phyloP scores from a whole-genome alignment of 768 basidiomycete species.

The Tulasnella sp. region DNA sequence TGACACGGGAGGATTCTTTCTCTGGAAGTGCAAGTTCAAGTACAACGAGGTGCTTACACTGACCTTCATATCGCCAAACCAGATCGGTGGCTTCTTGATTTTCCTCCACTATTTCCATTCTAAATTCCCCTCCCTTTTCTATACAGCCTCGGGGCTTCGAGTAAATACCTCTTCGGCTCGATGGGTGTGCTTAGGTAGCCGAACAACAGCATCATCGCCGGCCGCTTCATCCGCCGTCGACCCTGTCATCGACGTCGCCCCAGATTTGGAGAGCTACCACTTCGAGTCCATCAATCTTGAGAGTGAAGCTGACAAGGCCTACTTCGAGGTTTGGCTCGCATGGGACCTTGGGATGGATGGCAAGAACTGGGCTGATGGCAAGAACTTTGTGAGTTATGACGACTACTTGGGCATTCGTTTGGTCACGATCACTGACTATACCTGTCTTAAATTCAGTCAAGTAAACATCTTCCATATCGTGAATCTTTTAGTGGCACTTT shows the following conservation, averaged over 20 bases:
- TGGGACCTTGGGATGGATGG: constrained; percentile 91
- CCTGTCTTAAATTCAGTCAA: too few species aligned
- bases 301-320: constrained; percentile 72
- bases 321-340: constrained; percentile 88
- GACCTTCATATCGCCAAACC: constrained; percentile 93
- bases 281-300: constrained; percentile 73
- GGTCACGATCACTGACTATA: too few species aligned
- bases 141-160: constrained; percentile 92
- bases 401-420: too few species aligned
- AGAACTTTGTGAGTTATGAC: constrained; percentile 67
- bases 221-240: constrained; percentile 79
- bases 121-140: constrained; percentile 41
- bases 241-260: constrained; percentile 73
- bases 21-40: constrained; percentile 93
- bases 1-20: constrained; percentile 83
- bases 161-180: constrained; percentile 78
- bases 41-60: constrained; percentile 91
- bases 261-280: constrained; percentile 86
- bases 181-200: constrained; percentile 80
- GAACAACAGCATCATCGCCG: constrained; percentile 77
- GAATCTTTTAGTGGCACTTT: too few species aligned
- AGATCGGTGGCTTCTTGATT: constrained; percentile 86
- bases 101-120: background rate
- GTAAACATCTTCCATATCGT: too few species aligned
- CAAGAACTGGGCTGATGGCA: constrained; percentile 63